Evolutionary conservation across 225 moss, liverwort and hornwort species (phyloP), one percentile per base, ranked within the genome.

Genomic region (Ulota crispa): DNA sequence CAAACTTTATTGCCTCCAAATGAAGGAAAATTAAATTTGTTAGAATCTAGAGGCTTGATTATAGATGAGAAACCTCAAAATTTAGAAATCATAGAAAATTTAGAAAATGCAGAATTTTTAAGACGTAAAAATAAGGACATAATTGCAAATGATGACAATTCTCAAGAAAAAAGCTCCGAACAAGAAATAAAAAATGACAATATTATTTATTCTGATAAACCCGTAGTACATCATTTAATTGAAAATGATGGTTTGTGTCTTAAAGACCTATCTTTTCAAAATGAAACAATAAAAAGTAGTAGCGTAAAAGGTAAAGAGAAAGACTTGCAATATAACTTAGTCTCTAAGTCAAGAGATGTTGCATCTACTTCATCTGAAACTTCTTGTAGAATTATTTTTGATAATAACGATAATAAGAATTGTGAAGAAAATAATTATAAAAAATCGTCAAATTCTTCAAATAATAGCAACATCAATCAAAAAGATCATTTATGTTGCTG

Each of bases 131-230:
- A 37, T 0, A 77, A 50, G 27, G 28, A 72, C 62, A 0, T 24
- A 23, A 7, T 68, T 16, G 11, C 0, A 47, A 0, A 24, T 30
- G 18, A 11, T 50, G 1, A 68, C 31, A 20, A 61, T 31, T 2
- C 26, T 37, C 0, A 76, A 63, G 41, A 54, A 21, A 64, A 31
- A 15, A 7, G 4, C 5, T 39, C 7, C 18, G 13, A 4, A 41
- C 0, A 53, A 3, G 21, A 21, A 70, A 1, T 19, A 13, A 7
- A 8, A 64, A 64, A 45, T 64, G 43, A 45, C 21, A 3, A 66
- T 47, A 36, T 0, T 9, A 24, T 7, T 45, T 5, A 12, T 65
- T n/a, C 0, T 0, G 3, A 34, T 0, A 56, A 31, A 15, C 3
- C 0, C 11, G 23, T 1, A 53, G 4, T 68, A 69, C 37, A 15